phyloP scores from a whole-genome alignment of 352 stramenopile species.

The Phytophthora macrochlamydospora region DNA sequence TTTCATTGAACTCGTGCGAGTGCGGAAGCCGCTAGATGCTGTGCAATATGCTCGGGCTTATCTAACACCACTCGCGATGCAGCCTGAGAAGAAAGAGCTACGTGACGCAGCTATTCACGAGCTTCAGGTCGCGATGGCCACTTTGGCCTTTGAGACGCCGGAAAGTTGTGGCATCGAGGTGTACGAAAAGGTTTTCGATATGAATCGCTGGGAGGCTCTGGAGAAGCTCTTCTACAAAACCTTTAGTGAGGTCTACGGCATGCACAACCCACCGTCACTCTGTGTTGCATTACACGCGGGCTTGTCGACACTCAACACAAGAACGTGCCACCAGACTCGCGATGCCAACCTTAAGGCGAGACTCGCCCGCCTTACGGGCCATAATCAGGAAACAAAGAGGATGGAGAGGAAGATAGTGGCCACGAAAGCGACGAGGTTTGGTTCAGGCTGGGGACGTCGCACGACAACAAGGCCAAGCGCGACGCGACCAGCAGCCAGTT shows the following conservation, averaged over 20 bases:
- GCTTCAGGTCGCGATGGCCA: constrained; percentile 77
- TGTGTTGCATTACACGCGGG: constrained; percentile 71
- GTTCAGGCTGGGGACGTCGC: constrained; percentile 31
- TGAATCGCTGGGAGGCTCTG: constrained; percentile 59
- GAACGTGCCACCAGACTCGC: constrained; percentile 64
- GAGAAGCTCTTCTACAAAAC: constrained; percentile 64
- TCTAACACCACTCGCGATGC: constrained; percentile 70
- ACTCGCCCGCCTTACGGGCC: constrained; percentile 24
- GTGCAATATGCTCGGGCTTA: constrained; percentile 70
- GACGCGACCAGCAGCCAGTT: constrained; percentile 3
- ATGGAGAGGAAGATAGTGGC: constrained; percentile 16
- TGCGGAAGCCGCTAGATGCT: constrained; percentile 68
- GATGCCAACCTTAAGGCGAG: constrained; percentile 45
- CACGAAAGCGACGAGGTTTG: constrained; percentile 32
- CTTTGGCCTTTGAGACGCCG: constrained; percentile 67
- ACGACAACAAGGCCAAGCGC: constrained; percentile 54
- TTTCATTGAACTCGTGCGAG: constrained; percentile 82
- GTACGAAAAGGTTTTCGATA: constrained; percentile 71
- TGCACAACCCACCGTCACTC: constrained; percentile 69
- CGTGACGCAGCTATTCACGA: constrained; percentile 63
- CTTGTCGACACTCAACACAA: constrained; percentile 77
- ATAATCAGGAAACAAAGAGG: constrained; percentile 31
- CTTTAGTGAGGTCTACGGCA: constrained; percentile 72
- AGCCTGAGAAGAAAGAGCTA: constrained; percentile 56
- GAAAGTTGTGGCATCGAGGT: constrained; percentile 64